Percentiles rank a stretch among this genome's conserved stretches.
Evolutionary conservation across 2,329 filamentous ascomycete genomes (phyloP).

Genomic region (Coniochaeta pulveracea): DNA sequence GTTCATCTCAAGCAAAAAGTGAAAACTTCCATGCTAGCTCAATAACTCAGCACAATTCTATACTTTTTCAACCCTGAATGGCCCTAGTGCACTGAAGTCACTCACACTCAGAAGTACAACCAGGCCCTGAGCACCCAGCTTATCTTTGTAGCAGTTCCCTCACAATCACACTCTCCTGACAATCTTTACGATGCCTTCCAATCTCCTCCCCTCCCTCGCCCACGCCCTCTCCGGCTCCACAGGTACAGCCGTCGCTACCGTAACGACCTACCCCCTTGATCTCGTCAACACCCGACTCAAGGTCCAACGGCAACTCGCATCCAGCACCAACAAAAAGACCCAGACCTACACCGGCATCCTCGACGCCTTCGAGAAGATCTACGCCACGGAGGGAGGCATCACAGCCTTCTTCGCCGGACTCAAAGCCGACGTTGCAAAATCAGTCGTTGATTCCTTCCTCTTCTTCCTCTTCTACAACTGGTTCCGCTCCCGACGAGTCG

Average conservation of each 20-base stretch:
- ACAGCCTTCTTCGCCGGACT: slow-evolving; percentile 60
- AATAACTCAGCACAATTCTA: no score
- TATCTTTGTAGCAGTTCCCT: no score
- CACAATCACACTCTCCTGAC: not conserved
- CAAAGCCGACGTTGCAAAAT: slow-evolving; percentile 53
- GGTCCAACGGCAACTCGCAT: slow-evolving; percentile 54
- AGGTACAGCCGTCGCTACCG: slow-evolving; percentile 69
- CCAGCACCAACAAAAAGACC: not conserved
- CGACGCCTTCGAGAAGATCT: slow-evolving; percentile 63
- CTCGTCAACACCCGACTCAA: slow-evolving; percentile 74
- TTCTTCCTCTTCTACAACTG: slow-evolving; percentile 74
- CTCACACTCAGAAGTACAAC: no score
- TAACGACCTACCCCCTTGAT: slow-evolving; percentile 70
- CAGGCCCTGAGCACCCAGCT: no score
- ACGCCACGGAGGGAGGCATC: slow-evolving; percentile 56
- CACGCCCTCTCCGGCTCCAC: slow-evolving; percentile 73
- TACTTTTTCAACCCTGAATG: no score
- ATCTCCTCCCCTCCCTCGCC: slow-evolving; percentile 59
- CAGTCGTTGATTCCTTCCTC: slow-evolving; percentile 65
- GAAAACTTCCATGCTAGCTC: no score
- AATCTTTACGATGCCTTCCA: slow-evolving; percentile 11
- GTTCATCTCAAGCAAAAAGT: no score
- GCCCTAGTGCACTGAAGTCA: no score
- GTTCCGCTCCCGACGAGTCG: slow-evolving; percentile 21
- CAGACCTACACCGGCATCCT: slow-evolving; percentile 50